Evolutionary conservation across 805 yeast genomes (phyloP).

Genomic region (Phaffomyces antillensis): DNA sequence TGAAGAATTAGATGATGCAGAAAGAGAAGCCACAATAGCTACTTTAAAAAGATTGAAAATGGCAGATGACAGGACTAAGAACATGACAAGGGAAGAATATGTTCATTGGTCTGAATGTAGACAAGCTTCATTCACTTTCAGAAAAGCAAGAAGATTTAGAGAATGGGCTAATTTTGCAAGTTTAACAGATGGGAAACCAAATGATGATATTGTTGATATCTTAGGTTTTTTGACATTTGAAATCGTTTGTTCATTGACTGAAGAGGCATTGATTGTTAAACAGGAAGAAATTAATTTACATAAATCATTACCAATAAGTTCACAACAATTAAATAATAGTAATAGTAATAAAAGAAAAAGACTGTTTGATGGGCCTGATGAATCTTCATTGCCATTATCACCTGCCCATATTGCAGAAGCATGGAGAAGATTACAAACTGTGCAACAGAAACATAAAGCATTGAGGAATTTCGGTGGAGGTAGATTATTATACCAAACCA

Average conservation of each 20-base stretch:
- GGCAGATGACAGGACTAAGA: constrained; percentile 88
- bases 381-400: constrained; percentile 66
- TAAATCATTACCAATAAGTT: constrained; percentile 16
- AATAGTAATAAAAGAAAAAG: constrained; percentile 42
- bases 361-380: constrained; percentile 84
- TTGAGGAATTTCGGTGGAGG: constrained; percentile 60
- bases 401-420: constrained; percentile 85
- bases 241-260: constrained; percentile 91
- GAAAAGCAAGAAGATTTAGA: constrained; percentile 88
- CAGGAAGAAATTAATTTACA: constrained; percentile 51
- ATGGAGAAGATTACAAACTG: constrained; percentile 69
- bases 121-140: constrained; percentile 92
- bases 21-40: constrained; percentile 80
- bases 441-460: constrained; percentile 52
- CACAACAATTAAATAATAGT: constrained; percentile 17
- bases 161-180: constrained; percentile 93
- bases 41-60: constrained; percentile 82
- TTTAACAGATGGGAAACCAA: constrained; percentile 83
- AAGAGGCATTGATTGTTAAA: constrained; percentile 79
- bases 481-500: constrained; percentile 27
- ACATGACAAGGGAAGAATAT: constrained; percentile 95
- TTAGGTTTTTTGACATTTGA: constrained; percentile 94
- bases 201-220: constrained; percentile 94
- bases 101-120: constrained; percentile 99
- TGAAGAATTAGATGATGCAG: constrained; percentile 77